Conservation (phyloP, 768 basidiomycete genomes). For the Tulasnella sp. region DNA sequence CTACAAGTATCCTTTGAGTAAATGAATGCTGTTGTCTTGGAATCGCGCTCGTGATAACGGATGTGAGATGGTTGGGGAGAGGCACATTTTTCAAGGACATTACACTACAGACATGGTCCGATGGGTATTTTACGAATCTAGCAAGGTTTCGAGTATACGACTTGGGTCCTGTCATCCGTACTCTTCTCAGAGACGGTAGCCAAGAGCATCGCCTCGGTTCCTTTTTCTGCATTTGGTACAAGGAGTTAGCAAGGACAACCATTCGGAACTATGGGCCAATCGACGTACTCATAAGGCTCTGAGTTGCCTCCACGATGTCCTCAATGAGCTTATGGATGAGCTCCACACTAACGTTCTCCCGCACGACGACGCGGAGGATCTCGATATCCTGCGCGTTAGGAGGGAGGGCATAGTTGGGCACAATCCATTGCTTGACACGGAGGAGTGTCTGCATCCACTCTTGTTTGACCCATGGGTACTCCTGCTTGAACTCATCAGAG, state of each 20-base stretch:
- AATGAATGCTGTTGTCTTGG: neutral
- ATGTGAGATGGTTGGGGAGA: neutral
- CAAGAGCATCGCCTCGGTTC: constrained; percentile 16
- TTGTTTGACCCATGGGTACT: constrained; percentile 62
- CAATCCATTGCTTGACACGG: constrained; percentile 62
- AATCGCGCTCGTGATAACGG: neutral
- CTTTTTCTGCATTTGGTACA: constrained; percentile 27
- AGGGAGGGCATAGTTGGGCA: constrained; percentile 63
- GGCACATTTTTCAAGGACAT: neutral
- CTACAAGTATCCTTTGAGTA: neutral
- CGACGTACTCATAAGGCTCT: constrained; percentile 54
- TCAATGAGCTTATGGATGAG: constrained; percentile 65
- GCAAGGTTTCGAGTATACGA: constrained; percentile 34
- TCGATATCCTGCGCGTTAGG: constrained; percentile 56
- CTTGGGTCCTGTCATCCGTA: constrained; percentile 18
- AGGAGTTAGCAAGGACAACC: neutral
- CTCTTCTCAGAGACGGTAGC: constrained; percentile 28
- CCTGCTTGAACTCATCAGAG: constrained; percentile 55
- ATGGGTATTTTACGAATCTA: neutral
- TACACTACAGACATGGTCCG: neutral
- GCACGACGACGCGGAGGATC: constrained; percentile 63
- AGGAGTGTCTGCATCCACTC: constrained; percentile 54
- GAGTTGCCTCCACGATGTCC: constrained; percentile 71
- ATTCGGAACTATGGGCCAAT: neutral
- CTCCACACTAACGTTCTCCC: constrained; percentile 63